Evolutionary conservation across 2,329 filamentous ascomycete species (phyloP), one percentile per base, ranked within the genome.

Genomic region (Aureobasidium leucospermi): DNA sequence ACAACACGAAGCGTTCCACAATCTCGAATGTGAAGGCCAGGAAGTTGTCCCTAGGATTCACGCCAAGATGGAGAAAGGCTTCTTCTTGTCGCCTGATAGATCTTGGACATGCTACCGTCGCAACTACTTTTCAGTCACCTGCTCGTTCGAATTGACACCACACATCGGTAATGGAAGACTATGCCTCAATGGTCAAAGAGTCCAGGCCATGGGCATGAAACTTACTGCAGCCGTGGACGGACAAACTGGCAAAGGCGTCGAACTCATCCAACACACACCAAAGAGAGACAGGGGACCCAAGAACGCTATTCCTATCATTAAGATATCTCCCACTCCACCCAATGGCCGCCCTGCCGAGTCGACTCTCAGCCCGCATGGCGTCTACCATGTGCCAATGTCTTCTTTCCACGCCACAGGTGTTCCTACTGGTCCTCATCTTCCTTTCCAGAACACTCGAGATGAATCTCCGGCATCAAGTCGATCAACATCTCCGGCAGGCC

Each of bases 21-120:
- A 80, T n/a, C 79, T 90, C 59, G 79, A 80, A 60, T 87, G 86
- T 66, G 76, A 89, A 49, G 76, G 78, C 2, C 68, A 74, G 2
- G 76, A 78, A 1, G 80, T 94, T 64, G 86, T 85, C 63, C 81
- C 88, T 19, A 86, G 89, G 13, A 89, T 96, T 63, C 80, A 86
- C 32, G 89, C 89, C 38, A 87, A 85, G 67, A 90, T 96, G 61
- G 89, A 95, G 71, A 95, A 96, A 67, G 91, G 91, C 0, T 95
- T 96, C 74, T 96, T 96, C 70, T 77, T 77, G 38, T 82, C 81
- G 3, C 59, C 65, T 15, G 91, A 95, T 59, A 80, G 83, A 16
- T 89, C 92, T 66, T 96, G 90, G 90, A 96, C 91, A 0, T 96
- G 91, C 75, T 96, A 96, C 70, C 82, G 91, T 36, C 82, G 92